These are phyloP conservation scores for Emergomyces pasteurianus DNA, from an alignment of 2,329 filamentous ascomycete species.

Conservation along the genomic window DNA sequence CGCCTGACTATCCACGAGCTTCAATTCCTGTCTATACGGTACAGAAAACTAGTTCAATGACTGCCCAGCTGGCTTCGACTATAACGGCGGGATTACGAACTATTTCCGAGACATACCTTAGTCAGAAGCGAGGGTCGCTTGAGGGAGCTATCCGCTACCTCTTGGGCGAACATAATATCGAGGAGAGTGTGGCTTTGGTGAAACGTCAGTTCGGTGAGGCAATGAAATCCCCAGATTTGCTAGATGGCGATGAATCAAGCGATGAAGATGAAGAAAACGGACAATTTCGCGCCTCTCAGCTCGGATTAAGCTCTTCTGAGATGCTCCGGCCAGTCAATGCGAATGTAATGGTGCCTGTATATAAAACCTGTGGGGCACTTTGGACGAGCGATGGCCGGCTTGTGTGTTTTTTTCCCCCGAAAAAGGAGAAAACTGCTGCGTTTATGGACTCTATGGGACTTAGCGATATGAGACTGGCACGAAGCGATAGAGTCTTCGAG, in stretches of 20 bases:
- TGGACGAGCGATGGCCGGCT: conserved; percentile 48
- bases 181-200: conserved; percentile 43
- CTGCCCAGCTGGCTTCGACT: conserved; percentile 37
- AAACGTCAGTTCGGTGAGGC: conserved; percentile 46
- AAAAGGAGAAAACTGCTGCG: conserved; percentile 38
- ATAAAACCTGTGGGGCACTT: conserved; percentile 45
- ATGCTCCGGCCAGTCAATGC: conserved; percentile 43
- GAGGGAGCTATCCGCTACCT: conserved; percentile 51
- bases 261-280: conserved; percentile 57
- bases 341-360: conserved; percentile 52
- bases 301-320: conserved; percentile 39
- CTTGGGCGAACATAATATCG: conserved; percentile 45
- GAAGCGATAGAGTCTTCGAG: conserved; percentile 47
- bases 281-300: conserved; percentile 30
- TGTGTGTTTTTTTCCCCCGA: conserved; percentile 46
- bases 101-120: conserved; percentile 44
- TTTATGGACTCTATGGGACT: conserved; percentile 38
- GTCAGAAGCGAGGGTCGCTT: conserved; percentile 41
- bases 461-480: conserved; percentile 36
- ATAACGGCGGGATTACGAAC: conserved; percentile 41
- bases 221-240: conserved; percentile 31
- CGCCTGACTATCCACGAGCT: conserved; percentile 41
- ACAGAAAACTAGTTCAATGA: conserved; percentile 47
- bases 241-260: conserved; percentile 67
- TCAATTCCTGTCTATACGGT: conserved; percentile 41